Percentiles rank a stretch among this genome's conserved stretches.
These are phyloP conservation scores for Scedosporium dehoogii DNA, from an alignment of 2,329 filamentous ascomycete species.

Conservation along the genomic window DNA sequence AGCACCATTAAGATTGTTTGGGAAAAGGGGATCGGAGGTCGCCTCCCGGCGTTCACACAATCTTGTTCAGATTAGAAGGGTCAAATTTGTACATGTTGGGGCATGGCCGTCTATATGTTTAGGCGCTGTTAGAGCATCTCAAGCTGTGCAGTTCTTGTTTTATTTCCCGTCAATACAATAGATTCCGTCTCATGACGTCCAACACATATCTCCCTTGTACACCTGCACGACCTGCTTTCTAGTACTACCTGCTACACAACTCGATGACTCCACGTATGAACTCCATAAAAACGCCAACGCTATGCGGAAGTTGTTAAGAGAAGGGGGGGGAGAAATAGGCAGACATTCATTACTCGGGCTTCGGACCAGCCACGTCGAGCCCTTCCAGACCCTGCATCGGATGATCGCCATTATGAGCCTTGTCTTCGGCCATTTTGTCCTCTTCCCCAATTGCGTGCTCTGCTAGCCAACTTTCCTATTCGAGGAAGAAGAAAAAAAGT, in stretches of 20 bases:
- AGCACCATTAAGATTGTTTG: constrained; percentile 21
- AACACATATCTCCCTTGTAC: background rate
- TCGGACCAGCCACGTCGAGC: constrained; percentile 87
- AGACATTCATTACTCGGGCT: constrained; percentile 47
- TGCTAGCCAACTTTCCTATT: constrained; percentile 83
- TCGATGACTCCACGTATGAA: background rate
- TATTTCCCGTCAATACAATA: background rate
- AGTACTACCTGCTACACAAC: background rate
- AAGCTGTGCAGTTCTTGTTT: background rate
- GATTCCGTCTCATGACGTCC: background rate
- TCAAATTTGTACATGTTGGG: constrained; percentile 5
- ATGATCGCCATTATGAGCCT: constrained; percentile 52
- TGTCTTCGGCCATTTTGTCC: constrained; percentile 17
- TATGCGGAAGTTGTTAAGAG: constrained; percentile 27
- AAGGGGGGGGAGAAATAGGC: constrained; percentile 12
- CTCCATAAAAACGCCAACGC: constrained; percentile 31
- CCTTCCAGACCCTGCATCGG: constrained; percentile 95
- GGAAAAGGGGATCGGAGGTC: background rate
- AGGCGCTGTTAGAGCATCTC: background rate
- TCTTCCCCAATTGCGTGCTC: constrained; percentile 82
- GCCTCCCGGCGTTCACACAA: background rate
- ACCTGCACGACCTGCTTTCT: background rate
- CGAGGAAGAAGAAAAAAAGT: constrained; percentile 9
- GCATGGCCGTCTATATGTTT: background rate
- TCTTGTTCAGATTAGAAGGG: constrained; percentile 3